These are phyloP conservation scores for Fomes fomentarius DNA, from an alignment of 1,284 basidiomycete genomes.

Conservation along the genomic window DNA sequence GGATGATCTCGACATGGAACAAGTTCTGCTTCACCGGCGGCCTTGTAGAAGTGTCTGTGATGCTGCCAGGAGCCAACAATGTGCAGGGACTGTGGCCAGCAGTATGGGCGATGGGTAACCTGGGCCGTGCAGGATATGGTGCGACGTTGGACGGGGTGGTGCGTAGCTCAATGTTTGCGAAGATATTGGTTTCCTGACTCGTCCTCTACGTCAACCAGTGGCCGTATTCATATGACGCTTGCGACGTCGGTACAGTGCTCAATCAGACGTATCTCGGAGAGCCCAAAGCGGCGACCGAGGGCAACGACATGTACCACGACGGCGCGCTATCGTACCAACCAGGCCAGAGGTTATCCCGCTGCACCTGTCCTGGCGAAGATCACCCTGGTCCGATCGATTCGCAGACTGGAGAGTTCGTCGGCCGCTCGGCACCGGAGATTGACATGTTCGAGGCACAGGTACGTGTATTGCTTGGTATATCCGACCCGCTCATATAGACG, in stretches of 20 bases:
- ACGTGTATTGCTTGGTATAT: neutral
- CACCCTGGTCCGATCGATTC: constrained; percentile 81
- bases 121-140: constrained; percentile 61
- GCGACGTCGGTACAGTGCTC: constrained; percentile 59
- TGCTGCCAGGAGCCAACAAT: constrained; percentile 74
- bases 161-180: constrained; percentile 4
- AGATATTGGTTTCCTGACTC: neutral
- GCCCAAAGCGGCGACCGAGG: constrained; percentile 39
- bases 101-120: constrained; percentile 57
- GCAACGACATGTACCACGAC: constrained; percentile 39
- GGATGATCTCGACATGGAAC: constrained; percentile 78
- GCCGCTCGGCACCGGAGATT: constrained; percentile 86
- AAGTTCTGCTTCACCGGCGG: constrained; percentile 95
- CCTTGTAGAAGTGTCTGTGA: constrained; percentile 69
- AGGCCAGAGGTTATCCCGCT: constrained; percentile 76
- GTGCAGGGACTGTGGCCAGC: constrained; percentile 55
- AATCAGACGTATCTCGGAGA: constrained; percentile 47
- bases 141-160: constrained; percentile 57
- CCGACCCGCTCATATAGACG: constrained; percentile 8
- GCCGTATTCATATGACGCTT: constrained; percentile 58
- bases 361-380: constrained; percentile 80
- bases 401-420: constrained; percentile 61
- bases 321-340: constrained; percentile 65
- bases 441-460: constrained; percentile 70
- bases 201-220: constrained; percentile 35